Percentiles rank a stretch among this genome's conserved stretches.
phyloP scores from a whole-genome alignment of 345 rosid genomes.

The Diplotaxis tenuifolia region DNA sequence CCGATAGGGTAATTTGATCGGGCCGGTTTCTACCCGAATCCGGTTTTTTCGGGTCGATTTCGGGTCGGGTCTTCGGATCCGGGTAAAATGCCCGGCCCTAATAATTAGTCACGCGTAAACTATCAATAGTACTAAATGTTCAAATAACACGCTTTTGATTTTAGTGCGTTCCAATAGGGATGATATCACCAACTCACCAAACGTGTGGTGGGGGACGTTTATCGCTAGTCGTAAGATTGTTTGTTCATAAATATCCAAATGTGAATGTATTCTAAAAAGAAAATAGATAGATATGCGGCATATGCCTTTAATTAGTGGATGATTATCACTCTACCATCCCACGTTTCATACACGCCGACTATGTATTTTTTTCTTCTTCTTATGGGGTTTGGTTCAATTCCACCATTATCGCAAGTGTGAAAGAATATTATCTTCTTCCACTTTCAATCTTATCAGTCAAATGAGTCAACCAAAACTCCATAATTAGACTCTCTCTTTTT shows the following conservation, averaged over 20 bases:
- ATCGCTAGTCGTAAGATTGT: not conserved
- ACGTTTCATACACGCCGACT: conserved; percentile 31
- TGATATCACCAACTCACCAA: conserved; percentile 5
- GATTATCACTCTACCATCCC: conserved; percentile 18
- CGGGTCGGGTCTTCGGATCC: too few relatives aligned
- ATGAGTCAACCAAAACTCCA: conserved; percentile 28
- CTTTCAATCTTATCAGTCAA: not conserved
- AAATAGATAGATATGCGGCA: not conserved
- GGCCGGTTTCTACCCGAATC: too few relatives aligned
- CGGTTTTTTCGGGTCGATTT: too few relatives aligned
- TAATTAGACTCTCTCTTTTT: conserved; percentile 12
- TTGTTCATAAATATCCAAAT: not conserved
- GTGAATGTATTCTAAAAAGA: not conserved
- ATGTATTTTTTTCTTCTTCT: not conserved
- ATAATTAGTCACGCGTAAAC: not conserved
- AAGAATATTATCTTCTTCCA: conserved; percentile 4
- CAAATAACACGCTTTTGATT: conserved; percentile 7
- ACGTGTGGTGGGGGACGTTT: conserved; percentile 5
- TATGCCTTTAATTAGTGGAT: conserved; percentile 13
- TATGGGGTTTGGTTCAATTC: conserved; percentile 9
- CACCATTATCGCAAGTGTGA: conserved; percentile 11
- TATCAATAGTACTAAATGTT: not conserved
- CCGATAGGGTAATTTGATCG: too few relatives aligned
- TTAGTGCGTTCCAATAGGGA: conserved; percentile 11
- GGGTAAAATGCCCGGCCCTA: too few relatives aligned